Base-by-base conservation (phyloP, 371 early-diverging fungal species). In the Mortierella sp. region DNA sequence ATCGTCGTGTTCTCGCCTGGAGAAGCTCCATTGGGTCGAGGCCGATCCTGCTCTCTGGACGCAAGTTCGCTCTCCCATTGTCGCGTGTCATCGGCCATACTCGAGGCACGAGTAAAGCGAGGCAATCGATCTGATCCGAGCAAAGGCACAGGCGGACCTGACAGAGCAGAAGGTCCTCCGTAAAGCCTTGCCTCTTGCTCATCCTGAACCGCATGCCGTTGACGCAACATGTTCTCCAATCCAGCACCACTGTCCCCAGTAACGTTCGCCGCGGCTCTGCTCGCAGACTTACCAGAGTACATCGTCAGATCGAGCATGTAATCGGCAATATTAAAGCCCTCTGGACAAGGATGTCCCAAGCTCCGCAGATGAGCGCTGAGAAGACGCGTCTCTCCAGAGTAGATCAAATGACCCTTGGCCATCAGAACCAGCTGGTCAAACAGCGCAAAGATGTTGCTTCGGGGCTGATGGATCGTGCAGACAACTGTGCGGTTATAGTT, bases 391-490 rank as follows among this genome's bases (percentile, higher is more conserved):
- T 90, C 88, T 1, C 98, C 98, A 10, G 97, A 95, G 83, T 94
- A 98, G 46, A 96, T 93, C 54, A 95, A 89, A 57, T 92, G 90
- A 2, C 98, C 97, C 44, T 95, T 96, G 28, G 96, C 94, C 64
- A 99, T 90, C 40, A 99, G 89, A 16, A 98, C 88, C 14, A 98
- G 88, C 40, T 94, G 93, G 88, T 98, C 97, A 90, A 99, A 98
- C 76, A 96, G 88, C 26, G 94, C 90, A 67, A 96, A 96, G 71
- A 99, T 97, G 76, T 98, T 96, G 21, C 95, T 94, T 19, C 98
- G 92, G 6, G 99, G 99, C 82, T 98, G 99, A 83, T 99, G 99
- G 50, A 98, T 97, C 14, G 97, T 97, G 82, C 96, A 95, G 9
- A 98, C 90, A 34, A 99, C 93, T 0, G 98, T 98, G 34, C 97